Base-by-base conservation (phyloP, 345 rosid species). In the Salix brachista region DNA sequence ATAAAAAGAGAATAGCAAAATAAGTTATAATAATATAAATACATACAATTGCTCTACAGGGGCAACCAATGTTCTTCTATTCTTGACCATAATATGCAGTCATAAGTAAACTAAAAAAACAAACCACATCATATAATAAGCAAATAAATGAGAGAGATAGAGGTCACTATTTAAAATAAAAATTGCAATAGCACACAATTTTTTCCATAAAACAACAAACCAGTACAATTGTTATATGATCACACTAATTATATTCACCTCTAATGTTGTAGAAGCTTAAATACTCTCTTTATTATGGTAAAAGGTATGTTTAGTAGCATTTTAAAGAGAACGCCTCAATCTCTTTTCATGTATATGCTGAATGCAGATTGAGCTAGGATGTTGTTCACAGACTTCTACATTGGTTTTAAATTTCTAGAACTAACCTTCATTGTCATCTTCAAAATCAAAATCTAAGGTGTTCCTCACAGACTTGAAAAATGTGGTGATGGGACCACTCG, bases 381-480 rank as follows among this genome's bases (percentile, higher is more conserved):
- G 41, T 10, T 16, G 34, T 12, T 8, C 32, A 26, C 39, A 75
- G 54, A 62, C 36, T 48, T 54, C 6, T 28, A 18, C 26, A 18
- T 8, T 39, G 41, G 66, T 66, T 67, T 54, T 65, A 52, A 77
- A 48, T 61, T 75, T 50, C 16, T 44, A n/a, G 65, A 56, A 82
- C 84, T 83, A 78, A 95, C 99, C 97, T 91, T 90, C 97, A 79
- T 89, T 89, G 42, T 88, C 94, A 85, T 89, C 97, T 76, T 91
- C 97, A 84, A 91, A 95, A 86, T 95, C 99, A 84, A 95, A 95
- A 87, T 95, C 99, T 80, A 93, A 82, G 67, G 99, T 88, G 76
- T 89, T 89, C 90, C 90, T 88, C 72, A 95, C 77, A 64, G 99
- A 89, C 87, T 90, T 89, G 83, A 95, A 95, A 87, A 95, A 95